Percentiles rank a stretch among this genome's conserved stretches.
phyloP scores from a whole-genome alignment of 805 yeast species.

The Tetrapisispora fleetii region DNA sequence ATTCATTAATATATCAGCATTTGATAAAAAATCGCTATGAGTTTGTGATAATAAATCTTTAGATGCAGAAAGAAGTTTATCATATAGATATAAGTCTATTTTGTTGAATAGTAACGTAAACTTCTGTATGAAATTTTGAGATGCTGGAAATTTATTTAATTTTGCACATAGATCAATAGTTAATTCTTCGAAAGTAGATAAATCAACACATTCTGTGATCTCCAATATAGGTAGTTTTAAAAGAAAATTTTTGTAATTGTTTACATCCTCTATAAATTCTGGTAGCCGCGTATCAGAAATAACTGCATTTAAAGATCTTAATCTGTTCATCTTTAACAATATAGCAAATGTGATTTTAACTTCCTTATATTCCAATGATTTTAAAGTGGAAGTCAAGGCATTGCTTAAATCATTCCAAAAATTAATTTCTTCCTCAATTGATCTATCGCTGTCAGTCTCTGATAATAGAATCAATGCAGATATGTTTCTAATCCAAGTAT shows the following conservation, averaged over 20 bases:
- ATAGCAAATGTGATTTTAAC: conserved; percentile 49
- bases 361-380: conserved; percentile 47
- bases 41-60: conserved; percentile 33
- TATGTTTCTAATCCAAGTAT: conserved; percentile 61
- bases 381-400: conserved; percentile 44
- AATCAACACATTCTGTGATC: conserved; percentile 37
- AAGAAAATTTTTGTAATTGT: conserved; percentile 51
- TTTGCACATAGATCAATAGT: conserved; percentile 45
- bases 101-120: conserved; percentile 59
- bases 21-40: background rate
- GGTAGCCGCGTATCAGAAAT: conserved; percentile 55
- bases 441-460: conserved; percentile 43
- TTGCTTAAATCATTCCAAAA: conserved; percentile 71
- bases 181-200: conserved; percentile 38
- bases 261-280: conserved; percentile 42
- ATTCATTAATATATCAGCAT: conserved; percentile 29
- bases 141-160: conserved; percentile 47
- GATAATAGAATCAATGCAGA: conserved; percentile 39
- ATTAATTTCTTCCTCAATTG: conserved; percentile 53
- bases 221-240: conserved; percentile 62
- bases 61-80: conserved; percentile 34
- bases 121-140: conserved; percentile 52
- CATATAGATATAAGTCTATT: conserved; percentile 46
- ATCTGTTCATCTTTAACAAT: conserved; percentile 36
- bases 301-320: conserved; percentile 61